phyloP scores from a whole-genome alignment of 192 early-diverging fungal species.

The Coemansia sp. region DNA sequence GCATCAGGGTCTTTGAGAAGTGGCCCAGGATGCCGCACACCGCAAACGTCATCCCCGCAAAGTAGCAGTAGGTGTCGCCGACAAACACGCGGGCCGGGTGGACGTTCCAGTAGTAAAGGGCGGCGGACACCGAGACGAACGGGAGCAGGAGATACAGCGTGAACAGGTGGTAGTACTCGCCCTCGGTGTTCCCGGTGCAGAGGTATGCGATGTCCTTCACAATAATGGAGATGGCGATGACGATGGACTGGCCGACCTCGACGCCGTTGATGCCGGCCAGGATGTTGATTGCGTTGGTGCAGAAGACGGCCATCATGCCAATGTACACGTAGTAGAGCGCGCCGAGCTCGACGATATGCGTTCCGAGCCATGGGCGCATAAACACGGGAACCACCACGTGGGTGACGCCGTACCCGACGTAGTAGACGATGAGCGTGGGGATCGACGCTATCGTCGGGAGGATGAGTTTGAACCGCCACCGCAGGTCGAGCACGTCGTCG shows the following conservation, averaged over 20 bases:
- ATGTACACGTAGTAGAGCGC: slow-evolving; percentile 94
- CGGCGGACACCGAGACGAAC: slow-evolving; percentile 83
- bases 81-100: slow-evolving; percentile 92
- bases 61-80: slow-evolving; percentile 96
- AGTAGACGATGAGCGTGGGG: slow-evolving; percentile 93
- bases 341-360: slow-evolving; percentile 77
- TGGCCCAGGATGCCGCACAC: slow-evolving; percentile 95
- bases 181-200: slow-evolving; percentile 44
- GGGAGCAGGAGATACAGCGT: slow-evolving; percentile 92
- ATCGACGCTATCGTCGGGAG: slow-evolving; percentile 91
- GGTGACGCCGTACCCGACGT: slow-evolving; percentile 84
- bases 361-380: slow-evolving; percentile 71
- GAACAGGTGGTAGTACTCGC: slow-evolving; percentile 81
- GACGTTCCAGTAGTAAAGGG: slow-evolving; percentile 88
- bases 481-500: slow-evolving; percentile 95
- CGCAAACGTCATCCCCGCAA: slow-evolving; percentile 99
- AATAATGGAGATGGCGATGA: slow-evolving; percentile 85
- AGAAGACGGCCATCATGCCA: slow-evolving; percentile 85
- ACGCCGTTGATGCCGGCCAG: slow-evolving; percentile 98
- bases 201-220: slow-evolving; percentile 53
- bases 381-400: slow-evolving; percentile 86
- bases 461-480: slow-evolving; percentile 95
- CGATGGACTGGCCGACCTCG: slow-evolving; percentile 89
- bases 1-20: slow-evolving; percentile 88
- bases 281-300: slow-evolving; percentile 98